Conservation (phyloP, 2,329 filamentous ascomycete species). For the Clonostachys byssicola region DNA sequence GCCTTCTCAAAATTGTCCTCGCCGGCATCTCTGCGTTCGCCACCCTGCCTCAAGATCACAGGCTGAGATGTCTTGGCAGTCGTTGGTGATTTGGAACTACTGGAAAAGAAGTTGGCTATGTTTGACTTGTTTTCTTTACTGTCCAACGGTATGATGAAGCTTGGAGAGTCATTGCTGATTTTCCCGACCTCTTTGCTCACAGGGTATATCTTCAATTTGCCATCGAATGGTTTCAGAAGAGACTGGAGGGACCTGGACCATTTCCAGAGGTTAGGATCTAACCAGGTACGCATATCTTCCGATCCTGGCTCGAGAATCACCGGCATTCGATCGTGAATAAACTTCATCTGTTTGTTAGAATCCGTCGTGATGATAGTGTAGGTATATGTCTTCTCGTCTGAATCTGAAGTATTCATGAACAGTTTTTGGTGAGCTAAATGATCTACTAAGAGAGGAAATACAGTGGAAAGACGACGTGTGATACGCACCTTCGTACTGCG, state of each 20-base stretch:
- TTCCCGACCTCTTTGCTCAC: conserved; percentile 90
- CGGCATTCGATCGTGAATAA: conserved; percentile 94
- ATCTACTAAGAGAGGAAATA: too few species aligned
- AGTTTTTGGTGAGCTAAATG: too few species aligned
- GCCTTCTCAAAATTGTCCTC: neutral
- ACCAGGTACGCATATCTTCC: conserved; percentile 66
- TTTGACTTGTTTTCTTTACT: conserved; percentile 88
- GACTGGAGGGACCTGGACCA: conserved; percentile 79
- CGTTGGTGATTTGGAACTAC: conserved; percentile 28
- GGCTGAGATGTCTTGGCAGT: neutral
- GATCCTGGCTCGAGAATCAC: conserved; percentile 80
- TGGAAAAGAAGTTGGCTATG: conserved; percentile 89
- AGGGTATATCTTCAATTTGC: conserved; percentile 78
- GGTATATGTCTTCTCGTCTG: conserved; percentile 69
- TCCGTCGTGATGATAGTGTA: conserved; percentile 94
- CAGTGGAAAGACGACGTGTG: neutral
- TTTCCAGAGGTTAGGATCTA: conserved; percentile 66
- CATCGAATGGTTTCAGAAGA: conserved; percentile 73
- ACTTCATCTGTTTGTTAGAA: conserved; percentile 76
- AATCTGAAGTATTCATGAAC: conserved; percentile 3
- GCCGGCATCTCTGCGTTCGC: neutral
- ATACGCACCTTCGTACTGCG: conserved; percentile 66
- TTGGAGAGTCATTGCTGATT: conserved; percentile 84
- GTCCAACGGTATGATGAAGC: conserved; percentile 77
- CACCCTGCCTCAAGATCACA: too few species aligned